These are phyloP conservation scores for Naganishia vaughanmartiniae DNA, from an alignment of 768 basidiomycete genomes.

Conservation along the genomic window DNA sequence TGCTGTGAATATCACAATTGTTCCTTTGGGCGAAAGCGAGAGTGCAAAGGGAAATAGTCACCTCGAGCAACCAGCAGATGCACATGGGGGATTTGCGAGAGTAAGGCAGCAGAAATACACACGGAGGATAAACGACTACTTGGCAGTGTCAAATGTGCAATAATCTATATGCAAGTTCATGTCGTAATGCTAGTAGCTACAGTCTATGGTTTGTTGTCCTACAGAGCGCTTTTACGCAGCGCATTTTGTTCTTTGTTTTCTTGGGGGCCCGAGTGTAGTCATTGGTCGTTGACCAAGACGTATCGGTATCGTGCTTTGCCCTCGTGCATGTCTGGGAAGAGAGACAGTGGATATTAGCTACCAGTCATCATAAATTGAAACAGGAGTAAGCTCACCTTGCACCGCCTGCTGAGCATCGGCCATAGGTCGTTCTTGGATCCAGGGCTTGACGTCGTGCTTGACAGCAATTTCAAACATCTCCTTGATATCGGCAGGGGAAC, in stretches of 20 bases:
- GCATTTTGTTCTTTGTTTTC: constrained; percentile 1
- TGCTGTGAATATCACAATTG: too few species aligned
- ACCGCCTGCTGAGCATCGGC: constrained; percentile 34
- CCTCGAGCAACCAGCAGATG: too few species aligned
- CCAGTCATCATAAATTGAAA: not conserved
- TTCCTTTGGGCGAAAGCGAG: too few species aligned
- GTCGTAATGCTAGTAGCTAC: not conserved
- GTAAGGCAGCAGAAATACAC: too few species aligned
- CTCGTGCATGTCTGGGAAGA: constrained; percentile 34
- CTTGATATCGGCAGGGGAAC: constrained; percentile 30
- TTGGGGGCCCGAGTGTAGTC: constrained; percentile 28
- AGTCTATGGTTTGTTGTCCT: not conserved
- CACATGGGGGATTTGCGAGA: too few species aligned
- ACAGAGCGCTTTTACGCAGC: constrained; percentile 8
- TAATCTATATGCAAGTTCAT: not conserved
- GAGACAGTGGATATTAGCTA: not conserved
- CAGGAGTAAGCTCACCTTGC: not conserved
- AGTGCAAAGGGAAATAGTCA: too few species aligned
- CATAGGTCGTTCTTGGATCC: constrained; percentile 35
- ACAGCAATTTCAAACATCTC: constrained; percentile 36
- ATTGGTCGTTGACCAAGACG: constrained; percentile 34
- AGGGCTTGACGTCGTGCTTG: constrained; percentile 35
- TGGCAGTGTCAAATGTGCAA: too few species aligned
- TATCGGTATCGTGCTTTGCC: constrained; percentile 38
- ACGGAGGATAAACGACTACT: too few species aligned